Conservation (phyloP, 1,139 yeast genomes). For the Geotrichum aggregatum region DNA sequence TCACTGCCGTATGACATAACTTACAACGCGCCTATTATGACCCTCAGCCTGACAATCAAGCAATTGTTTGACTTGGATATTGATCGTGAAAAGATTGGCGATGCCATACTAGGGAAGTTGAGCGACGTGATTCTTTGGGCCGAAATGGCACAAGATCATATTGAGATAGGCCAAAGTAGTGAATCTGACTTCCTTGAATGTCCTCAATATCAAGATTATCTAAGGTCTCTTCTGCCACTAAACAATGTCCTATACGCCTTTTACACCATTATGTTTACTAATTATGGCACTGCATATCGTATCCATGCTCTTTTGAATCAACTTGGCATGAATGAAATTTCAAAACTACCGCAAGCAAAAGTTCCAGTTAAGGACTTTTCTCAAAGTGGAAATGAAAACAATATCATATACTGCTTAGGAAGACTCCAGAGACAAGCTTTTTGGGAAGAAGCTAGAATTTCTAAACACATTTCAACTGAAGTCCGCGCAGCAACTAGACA, state of each 20-base stretch:
- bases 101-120: constrained; percentile 19
- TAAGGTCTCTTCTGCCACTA: constrained; percentile 25
- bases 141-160: constrained; percentile 9
- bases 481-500: constrained; percentile 29
- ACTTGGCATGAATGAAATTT: constrained; percentile 21
- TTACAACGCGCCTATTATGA: constrained; percentile 32
- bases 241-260: constrained; percentile 29
- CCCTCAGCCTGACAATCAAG: constrained; percentile 30
- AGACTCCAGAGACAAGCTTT: constrained; percentile 30
- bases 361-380: no score
- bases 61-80: constrained; percentile 34
- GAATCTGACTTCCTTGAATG: constrained; percentile 18
- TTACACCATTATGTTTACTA: constrained; percentile 32
- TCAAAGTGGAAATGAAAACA: not conserved
- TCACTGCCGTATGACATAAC: constrained; percentile 40
- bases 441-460: constrained; percentile 30
- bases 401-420: constrained; percentile 26
- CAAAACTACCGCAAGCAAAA: no score
- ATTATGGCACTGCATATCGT: constrained; percentile 35
- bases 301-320: constrained; percentile 29
- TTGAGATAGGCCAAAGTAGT: constrained; percentile 14
- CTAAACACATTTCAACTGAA: constrained; percentile 15
- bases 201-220: constrained; percentile 21
- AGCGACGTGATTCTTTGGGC: no score
- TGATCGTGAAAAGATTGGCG: constrained; percentile 28